phyloP scores from a whole-genome alignment of 139 green algal genomes.

The Prasinococcaceae sp. region DNA sequence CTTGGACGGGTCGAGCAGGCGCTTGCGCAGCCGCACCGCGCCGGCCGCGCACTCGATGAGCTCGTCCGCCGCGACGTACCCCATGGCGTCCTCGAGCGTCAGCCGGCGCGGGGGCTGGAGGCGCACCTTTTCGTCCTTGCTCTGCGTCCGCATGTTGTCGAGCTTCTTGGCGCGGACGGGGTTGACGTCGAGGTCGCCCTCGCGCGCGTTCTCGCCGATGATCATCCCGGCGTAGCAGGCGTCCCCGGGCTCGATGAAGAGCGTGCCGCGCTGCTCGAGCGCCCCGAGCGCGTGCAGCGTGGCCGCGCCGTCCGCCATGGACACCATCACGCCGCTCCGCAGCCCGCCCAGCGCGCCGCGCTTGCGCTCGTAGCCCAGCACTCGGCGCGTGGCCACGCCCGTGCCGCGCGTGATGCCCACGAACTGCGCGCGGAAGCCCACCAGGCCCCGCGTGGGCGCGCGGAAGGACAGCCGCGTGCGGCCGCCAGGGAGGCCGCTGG shows the following conservation, averaged over 20 bases:
- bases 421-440: conserved; percentile 57
- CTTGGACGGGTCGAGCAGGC: not conserved
- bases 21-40: conserved; percentile 53
- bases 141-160: conserved; percentile 57
- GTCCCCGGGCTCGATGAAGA: conserved; percentile 47
- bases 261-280: conserved; percentile 52
- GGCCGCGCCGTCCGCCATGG: conserved; percentile 36
- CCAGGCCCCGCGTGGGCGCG: conserved; percentile 48
- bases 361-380: conserved; percentile 30
- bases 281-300: conserved; percentile 49
- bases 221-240: conserved; percentile 59
- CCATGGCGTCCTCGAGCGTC: conserved; percentile 68
- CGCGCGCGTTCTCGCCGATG: conserved; percentile 54
- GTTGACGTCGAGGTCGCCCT: conserved; percentile 65
- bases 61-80: conserved; percentile 68
- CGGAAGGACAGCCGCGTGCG: conserved; percentile 48
- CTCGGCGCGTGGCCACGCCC: conserved; percentile 54
- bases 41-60: conserved; percentile 70
- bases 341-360: conserved; percentile 38
- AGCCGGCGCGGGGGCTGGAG: conserved; percentile 45
- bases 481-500: conserved; percentile 17
- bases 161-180: conserved; percentile 66
- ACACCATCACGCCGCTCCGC: conserved; percentile 51
- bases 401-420: conserved; percentile 54
- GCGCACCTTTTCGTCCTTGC: conserved; percentile 52